Evolutionary conservation across 2,329 filamentous ascomycete genomes (phyloP).

Genomic region (Phyllosticta citriasiana): DNA sequence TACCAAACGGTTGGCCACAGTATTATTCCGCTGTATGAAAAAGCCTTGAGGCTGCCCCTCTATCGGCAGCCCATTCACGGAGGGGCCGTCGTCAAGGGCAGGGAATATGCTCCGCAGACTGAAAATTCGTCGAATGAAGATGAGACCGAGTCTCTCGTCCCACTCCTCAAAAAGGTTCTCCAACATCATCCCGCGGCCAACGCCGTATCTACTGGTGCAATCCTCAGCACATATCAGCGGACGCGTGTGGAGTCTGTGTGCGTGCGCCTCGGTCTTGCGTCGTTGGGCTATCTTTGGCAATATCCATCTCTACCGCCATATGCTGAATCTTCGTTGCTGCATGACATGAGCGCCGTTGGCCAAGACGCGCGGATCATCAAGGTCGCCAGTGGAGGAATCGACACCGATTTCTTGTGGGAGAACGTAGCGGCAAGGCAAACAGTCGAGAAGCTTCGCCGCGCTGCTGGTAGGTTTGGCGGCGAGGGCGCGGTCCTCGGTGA

Average conservation of each 20-base stretch:
- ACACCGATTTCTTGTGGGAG: slow-evolving; percentile 70
- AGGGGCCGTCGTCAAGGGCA: slow-evolving; percentile 55
- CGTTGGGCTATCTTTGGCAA: slow-evolving; percentile 87
- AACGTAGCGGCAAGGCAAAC: slow-evolving; percentile 54
- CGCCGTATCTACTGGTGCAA: slow-evolving; percentile 82
- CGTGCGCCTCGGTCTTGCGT: slow-evolving; percentile 67
- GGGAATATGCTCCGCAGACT: slow-evolving; percentile 50
- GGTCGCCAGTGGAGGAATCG: slow-evolving; percentile 81
- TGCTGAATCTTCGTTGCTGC: slow-evolving; percentile 47
- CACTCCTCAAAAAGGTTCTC: slow-evolving; percentile 60
- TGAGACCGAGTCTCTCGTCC: slow-evolving; percentile 80
- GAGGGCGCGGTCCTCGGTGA: slow-evolving; percentile 74
- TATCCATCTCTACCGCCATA: slow-evolving; percentile 61
- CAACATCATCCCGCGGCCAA: slow-evolving; percentile 66
- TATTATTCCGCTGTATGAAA: slow-evolving; percentile 73
- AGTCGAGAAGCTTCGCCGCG: slow-evolving; percentile 39
- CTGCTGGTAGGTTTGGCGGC: slow-evolving; percentile 58
- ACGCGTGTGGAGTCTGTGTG: slow-evolving; percentile 92
- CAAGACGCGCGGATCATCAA: slow-evolving; percentile 91
- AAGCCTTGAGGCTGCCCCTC: slow-evolving; percentile 69
- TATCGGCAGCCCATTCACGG: slow-evolving; percentile 73
- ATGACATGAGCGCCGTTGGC: slow-evolving; percentile 68
- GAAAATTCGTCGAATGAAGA: slow-evolving; percentile 39
- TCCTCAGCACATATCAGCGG: slow-evolving; percentile 89
- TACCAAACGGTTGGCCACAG: slow-evolving; percentile 94